phyloP scores from a whole-genome alignment of 2,329 filamentous ascomycete genomes.

The Colletotrichum lindemuthianum region DNA sequence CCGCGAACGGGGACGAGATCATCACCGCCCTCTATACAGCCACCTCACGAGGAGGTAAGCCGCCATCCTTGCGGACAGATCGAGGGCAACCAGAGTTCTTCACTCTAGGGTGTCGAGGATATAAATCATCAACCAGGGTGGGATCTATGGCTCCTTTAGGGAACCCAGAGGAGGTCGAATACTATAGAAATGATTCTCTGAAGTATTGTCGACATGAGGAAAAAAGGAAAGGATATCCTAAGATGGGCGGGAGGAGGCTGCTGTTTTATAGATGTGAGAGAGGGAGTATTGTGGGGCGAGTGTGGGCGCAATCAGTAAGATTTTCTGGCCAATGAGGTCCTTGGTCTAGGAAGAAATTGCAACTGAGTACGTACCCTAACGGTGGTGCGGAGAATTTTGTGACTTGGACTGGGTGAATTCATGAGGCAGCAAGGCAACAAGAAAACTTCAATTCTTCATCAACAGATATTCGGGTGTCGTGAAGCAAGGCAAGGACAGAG shows the following conservation, averaged over 20 bases:
- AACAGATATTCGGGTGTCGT: no score
- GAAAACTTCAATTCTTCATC: no score
- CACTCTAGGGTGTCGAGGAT: constrained; percentile 93
- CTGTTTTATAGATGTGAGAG: constrained; percentile 6
- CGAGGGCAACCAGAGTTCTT: constrained; percentile 71
- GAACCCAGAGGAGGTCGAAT: constrained; percentile 91
- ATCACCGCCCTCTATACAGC: constrained; percentile 89
- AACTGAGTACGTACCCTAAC: constrained; percentile 2
- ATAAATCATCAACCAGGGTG: constrained; percentile 94
- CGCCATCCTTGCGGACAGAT: constrained; percentile 71
- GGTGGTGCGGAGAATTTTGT: no score
- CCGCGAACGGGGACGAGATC: constrained; percentile 84
- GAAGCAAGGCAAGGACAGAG: no score
- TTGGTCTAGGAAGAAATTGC: neutral
- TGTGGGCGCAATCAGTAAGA: constrained; percentile 19
- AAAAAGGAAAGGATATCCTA: constrained; percentile 31
- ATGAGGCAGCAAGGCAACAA: no score
- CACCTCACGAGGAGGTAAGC: constrained; percentile 40
- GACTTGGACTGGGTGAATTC: no score
- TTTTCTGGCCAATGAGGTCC: constrained; percentile 20
- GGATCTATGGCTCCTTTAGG: constrained; percentile 92
- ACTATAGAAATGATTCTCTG: constrained; percentile 98
- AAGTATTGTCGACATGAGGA: constrained; percentile 37
- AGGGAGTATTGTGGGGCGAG: neutral
- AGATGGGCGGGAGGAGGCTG: constrained; percentile 3